Percentiles rank a stretch among this genome's conserved stretches.
Conservation (phyloP, 1,284 basidiomycete species). For the Tilletia walkeri region DNA sequence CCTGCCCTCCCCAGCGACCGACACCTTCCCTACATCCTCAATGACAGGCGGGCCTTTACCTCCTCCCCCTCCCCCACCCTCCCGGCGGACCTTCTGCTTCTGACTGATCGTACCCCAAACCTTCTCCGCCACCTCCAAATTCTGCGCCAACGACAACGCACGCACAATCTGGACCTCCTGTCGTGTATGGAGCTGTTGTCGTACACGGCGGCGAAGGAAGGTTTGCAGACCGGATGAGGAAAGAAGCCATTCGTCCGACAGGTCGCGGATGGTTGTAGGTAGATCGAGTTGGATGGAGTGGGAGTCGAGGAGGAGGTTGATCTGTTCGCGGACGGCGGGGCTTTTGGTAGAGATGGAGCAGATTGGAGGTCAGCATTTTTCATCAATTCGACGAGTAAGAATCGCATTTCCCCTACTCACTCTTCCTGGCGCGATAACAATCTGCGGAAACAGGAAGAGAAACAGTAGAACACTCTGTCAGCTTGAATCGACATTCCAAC, state of each 20-base stretch:
- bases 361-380: neutral
- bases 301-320: constrained; percentile 11
- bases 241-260: neutral
- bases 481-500: neutral
- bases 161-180: constrained; percentile 2
- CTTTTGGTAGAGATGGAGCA: neutral
- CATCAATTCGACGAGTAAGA: too few relatives aligned
- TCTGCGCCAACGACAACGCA: constrained; percentile 4
- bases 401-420: neutral
- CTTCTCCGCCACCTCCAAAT: constrained; percentile 11
- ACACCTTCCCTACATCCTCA: too few relatives aligned
- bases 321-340: constrained; percentile 5
- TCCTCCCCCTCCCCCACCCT: too few relatives aligned
- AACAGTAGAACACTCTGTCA: neutral
- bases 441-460: neutral
- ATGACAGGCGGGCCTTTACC: too few relatives aligned
- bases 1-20: too few relatives aligned
- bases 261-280: neutral
- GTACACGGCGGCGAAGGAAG: neutral
- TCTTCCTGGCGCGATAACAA: constrained; percentile 1
- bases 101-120: constrained; percentile 10
- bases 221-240: neutral
- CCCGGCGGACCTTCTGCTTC: too few relatives aligned
- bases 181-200: neutral
- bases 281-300: constrained; percentile 12